phyloP scores from a whole-genome alignment of 805 yeast species.

The Teunomyces pallodes region DNA sequence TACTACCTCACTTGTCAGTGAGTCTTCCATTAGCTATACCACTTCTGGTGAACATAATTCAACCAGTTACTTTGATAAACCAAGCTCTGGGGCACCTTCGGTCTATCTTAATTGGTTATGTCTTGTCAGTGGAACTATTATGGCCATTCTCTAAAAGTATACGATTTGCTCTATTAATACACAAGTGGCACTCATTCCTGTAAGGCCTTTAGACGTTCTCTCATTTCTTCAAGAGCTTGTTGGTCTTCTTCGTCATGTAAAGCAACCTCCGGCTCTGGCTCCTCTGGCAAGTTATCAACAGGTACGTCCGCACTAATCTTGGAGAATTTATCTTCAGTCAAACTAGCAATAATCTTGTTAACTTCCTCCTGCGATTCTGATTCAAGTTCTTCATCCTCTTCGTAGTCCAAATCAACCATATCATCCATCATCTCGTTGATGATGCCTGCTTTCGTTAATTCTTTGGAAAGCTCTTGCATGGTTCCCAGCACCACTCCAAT shows the following conservation, averaged over 20 bases:
- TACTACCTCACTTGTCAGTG: too few relatives aligned
- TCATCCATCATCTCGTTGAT: slow-evolving; percentile 96
- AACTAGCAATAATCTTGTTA: slow-evolving; percentile 50
- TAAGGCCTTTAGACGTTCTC: slow-evolving; percentile 81
- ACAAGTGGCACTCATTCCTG: slow-evolving; percentile 39
- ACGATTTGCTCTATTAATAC: background rate
- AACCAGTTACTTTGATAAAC: background rate
- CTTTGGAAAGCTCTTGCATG: slow-evolving; percentile 83
- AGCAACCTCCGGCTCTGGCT: slow-evolving; percentile 15
- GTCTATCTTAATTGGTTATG: background rate
- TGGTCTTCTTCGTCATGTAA: slow-evolving; percentile 58
- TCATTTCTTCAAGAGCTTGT: slow-evolving; percentile 77
- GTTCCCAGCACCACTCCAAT: slow-evolving; percentile 79
- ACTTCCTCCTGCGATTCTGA: slow-evolving; percentile 67
- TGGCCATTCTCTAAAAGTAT: background rate
- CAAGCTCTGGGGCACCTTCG: background rate
- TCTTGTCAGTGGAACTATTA: background rate
- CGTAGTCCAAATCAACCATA: slow-evolving; percentile 67
- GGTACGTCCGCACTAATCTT: slow-evolving; percentile 37
- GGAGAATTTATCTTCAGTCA: slow-evolving; percentile 40
- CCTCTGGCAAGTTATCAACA: slow-evolving; percentile 17
- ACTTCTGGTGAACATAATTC: background rate
- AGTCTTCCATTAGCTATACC: background rate
- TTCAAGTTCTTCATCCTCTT: slow-evolving; percentile 57
- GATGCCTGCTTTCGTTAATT: slow-evolving; percentile 79